Base-by-base conservation (phyloP, 1,284 basidiomycete genomes). In the Chalciporus piperatoides region DNA sequence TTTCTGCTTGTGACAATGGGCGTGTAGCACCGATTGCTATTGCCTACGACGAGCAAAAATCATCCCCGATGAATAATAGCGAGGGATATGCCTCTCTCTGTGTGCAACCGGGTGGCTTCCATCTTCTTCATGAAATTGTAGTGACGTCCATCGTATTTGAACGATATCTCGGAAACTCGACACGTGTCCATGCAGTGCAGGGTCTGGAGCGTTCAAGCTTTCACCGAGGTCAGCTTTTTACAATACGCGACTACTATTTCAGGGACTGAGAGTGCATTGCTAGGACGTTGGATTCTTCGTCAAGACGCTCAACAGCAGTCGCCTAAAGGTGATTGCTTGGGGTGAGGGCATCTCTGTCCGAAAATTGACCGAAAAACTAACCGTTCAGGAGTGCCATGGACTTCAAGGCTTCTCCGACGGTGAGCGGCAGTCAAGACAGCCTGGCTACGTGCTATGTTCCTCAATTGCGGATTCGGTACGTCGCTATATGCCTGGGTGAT, bases 31-130 rank as follows among this genome's bases (percentile, higher is more conserved):
- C 47, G 10, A 41, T 60, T 35, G 58, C 56, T 3, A 28, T 59
- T n/a, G 48, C 40, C 11, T 48, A 45, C 11, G 23, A 46, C 6
- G 44, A 49, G 7, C 2, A 21, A 6, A 28, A 23, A 5, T 17
- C 47, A 1, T 24, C 7, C 19, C 27, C 25, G 2, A 23, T 7
- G 14, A 24, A 42, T 30, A 14, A 25, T 12, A 23, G n/a, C 3
- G 38, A 10, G 14, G n/a, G 21, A 17, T 40, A 12, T 15, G 9
- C 39, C 7, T 8, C 46, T 28, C 44, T 59, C 6, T 52, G 24
- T 15, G 27, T 59, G 27, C 58, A 45, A 10, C 57, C 53, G 7
- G 46, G 46, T 9, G 57, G 57, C 9, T 59, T 59, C 33, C 58
- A 59, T 43, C 39, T 61, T 28, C 44, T 61, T 17, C 44, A 25